phyloP scores from a whole-genome alignment of 768 basidiomycete species.

The Leucocoprinus leucothites region DNA sequence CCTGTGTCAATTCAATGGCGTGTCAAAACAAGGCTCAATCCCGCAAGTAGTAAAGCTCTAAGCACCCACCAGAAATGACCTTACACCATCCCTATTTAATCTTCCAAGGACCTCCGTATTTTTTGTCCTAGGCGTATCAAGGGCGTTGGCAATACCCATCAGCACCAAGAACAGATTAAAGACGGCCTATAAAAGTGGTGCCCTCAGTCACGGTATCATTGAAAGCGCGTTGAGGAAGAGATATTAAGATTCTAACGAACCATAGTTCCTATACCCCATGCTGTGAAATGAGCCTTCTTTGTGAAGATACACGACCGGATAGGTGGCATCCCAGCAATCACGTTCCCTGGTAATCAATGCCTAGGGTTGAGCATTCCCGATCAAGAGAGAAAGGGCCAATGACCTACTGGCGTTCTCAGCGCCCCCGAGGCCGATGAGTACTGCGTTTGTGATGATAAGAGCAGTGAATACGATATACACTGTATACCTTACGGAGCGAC shows the following conservation, averaged over 20 bases:
- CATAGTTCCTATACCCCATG: conserved; percentile 1
- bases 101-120: conserved; percentile 1
- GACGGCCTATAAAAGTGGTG: neutral
- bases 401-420: conserved; percentile 1
- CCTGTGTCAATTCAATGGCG: neutral
- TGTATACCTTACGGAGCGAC: neutral
- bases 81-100: conserved; percentile 5
- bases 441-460: neutral
- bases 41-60: too few relatives aligned
- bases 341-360: neutral
- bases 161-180: conserved; percentile 5
- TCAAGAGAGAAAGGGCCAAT: neutral
- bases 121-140: conserved; percentile 2
- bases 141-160: conserved; percentile 4
- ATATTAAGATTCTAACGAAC: neutral
- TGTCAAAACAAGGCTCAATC: neutral
- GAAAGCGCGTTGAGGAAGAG: too few relatives aligned
- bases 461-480: neutral
- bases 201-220: too few relatives aligned
- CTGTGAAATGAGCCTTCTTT: neutral
- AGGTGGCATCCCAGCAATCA: too few relatives aligned
- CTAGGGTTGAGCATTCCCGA: too few relatives aligned
- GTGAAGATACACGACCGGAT: neutral
- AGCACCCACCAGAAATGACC: conserved; percentile 2
- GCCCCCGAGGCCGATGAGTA: neutral